Base-by-base conservation (phyloP, 305 asterid species). In the Monarda citriodora region DNA sequence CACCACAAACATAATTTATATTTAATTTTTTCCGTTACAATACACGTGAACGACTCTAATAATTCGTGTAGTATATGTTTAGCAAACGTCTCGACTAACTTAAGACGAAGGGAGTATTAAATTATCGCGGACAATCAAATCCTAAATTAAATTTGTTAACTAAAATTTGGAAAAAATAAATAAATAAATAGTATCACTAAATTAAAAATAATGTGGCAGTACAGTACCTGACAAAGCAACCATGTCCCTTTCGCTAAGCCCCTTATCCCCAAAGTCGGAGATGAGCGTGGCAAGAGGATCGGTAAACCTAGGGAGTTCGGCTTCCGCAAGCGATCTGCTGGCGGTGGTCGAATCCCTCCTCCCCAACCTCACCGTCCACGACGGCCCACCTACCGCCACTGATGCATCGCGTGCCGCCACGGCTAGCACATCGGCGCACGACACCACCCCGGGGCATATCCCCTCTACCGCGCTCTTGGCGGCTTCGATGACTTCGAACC, bases 321-420 rank as follows among this genome's bases (percentile, higher is more conserved):
- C 37, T 29, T 75, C 71, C 1, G 79, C 81, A 0, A 58, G 31
- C 1, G 68, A 10, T 1, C 56, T 45, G 63, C 64, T 63, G n/a
- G 81, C 77, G n/a, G 66, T 21, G 61, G 56, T 12, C 61, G 71
- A 63, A 42, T 67, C 71, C 55, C 66, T 29, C 61, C 71, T 41
- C 29, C 66, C 66, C 4, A 67, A 60, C 21, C 1, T 67, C 49
- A 67, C 71, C 20, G 71, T 61, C 83, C 86, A 77, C 26, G 83
- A 72, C 0, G 81, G 83, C 2, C 83, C 86, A 2, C 79, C 83
- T 13, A 80, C 79, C 10, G 71, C 71, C 10, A 1, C 56, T 1
- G 64, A 26, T 0, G 68, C 73, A 18, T 68, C 73, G 10, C 64
- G 73, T 20, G 73, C 73, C 21, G 73, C 73, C 46, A 60, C 62